Evolutionary conservation across 1,284 basidiomycete genomes (phyloP).

Genomic region (Ustilago hordei): DNA sequence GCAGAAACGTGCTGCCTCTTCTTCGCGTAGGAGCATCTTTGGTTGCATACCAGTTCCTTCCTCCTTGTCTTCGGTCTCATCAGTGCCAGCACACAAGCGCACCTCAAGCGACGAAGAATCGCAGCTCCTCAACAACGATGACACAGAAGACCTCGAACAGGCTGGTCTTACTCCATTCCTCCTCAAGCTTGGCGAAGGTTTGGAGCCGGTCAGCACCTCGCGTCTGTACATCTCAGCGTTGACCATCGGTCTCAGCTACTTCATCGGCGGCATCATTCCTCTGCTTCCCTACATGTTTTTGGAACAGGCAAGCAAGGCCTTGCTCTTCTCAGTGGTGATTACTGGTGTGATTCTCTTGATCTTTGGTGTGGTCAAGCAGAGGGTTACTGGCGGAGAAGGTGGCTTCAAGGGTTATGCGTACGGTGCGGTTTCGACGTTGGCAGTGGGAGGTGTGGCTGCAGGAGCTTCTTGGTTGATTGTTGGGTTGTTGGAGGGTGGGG

Average conservation of each 20-base stretch:
- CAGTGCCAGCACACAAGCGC: constrained; percentile 17
- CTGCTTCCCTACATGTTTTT: constrained; percentile 64
- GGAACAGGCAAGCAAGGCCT: constrained; percentile 42
- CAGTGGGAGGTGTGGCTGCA: constrained; percentile 89
- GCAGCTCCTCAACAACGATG: constrained; percentile 15
- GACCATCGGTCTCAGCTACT: constrained; percentile 60
- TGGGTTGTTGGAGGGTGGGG: constrained; percentile 75
- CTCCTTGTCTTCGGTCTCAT: constrained; percentile 11
- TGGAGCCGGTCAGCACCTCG: constrained; percentile 60
- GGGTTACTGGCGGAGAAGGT: constrained; percentile 55
- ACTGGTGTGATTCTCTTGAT: constrained; percentile 60
- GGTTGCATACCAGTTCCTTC: constrained; percentile 40
- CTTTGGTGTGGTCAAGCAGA: constrained; percentile 64
- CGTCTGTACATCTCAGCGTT: constrained; percentile 58
- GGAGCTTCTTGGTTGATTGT: constrained; percentile 89
- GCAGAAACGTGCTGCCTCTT: neutral
- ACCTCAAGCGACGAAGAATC: constrained; percentile 23
- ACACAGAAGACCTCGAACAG: constrained; percentile 31
- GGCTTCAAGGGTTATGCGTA: constrained; percentile 73
- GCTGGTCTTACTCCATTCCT: constrained; percentile 63
- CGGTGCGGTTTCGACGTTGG: constrained; percentile 88
- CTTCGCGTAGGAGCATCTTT: constrained; percentile 31
- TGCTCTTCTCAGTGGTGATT: constrained; percentile 55
- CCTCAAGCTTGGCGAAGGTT: constrained; percentile 56
- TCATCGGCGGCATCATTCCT: constrained; percentile 61